Percentiles rank a stretch among this genome's conserved stretches.
Conservation (phyloP, 1,284 basidiomycete species). For the Ustanciosporium gigantosporum region DNA sequence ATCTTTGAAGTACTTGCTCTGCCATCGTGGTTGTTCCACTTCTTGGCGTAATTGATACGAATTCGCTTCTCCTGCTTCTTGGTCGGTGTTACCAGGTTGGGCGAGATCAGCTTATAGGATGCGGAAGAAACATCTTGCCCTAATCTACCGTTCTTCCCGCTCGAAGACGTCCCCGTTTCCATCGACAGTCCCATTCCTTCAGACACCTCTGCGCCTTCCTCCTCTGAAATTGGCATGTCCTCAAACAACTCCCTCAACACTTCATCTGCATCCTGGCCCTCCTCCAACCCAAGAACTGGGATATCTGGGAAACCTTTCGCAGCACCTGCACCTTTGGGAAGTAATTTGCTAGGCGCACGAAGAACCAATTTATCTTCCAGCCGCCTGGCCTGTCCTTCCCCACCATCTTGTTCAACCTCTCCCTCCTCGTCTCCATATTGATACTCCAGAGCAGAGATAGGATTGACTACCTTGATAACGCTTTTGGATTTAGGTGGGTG, state of each 20-base stretch:
- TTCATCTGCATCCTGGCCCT: constrained; percentile 10
- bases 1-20: no score
- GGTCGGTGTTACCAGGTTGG: constrained; percentile 31
- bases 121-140: neutral
- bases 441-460: constrained; percentile 16
- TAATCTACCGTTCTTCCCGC: neutral
- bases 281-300: constrained; percentile 1
- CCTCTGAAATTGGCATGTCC: constrained; percentile 4
- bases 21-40: constrained; percentile 23
- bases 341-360: constrained; percentile 10
- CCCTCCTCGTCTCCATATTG: neutral
- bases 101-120: constrained; percentile 16
- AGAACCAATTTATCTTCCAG: constrained; percentile 8
- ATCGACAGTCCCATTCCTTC: neutral
- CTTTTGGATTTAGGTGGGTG: constrained; percentile 63
- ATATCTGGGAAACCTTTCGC: neutral
- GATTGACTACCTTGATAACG: constrained; percentile 24
- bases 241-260: constrained; percentile 20
- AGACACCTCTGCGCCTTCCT: neutral
- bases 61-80: constrained; percentile 19
- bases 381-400: no score
- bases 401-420: neutral
- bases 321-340: neutral
- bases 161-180: constrained; percentile 2
- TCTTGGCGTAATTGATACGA: constrained; percentile 21